Evolutionary conservation across 805 yeast species (phyloP).

Genomic region (Sporopachydermia lactativora): DNA sequence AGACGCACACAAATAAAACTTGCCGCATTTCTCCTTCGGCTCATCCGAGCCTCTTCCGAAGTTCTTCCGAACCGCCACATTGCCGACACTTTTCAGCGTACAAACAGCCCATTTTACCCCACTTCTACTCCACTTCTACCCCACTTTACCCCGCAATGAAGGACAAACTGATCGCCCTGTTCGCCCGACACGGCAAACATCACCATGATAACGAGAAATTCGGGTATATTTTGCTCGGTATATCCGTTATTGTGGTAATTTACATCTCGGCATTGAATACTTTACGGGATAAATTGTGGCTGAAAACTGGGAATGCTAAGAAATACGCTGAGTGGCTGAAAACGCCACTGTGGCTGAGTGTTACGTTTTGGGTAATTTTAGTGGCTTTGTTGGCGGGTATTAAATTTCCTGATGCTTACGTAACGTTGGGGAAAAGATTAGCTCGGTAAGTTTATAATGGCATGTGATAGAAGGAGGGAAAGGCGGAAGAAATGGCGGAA

Average conservation of each 20-base stretch:
- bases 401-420: neutral
- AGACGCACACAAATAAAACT: too few species aligned
- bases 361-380: neutral
- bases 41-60: too few species aligned
- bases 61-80: too few species aligned
- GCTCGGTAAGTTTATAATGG: constrained; percentile 3
- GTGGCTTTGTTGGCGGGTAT: neutral
- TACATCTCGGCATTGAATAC: neutral
- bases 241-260: neutral
- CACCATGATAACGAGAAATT: neutral
- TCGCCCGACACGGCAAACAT: neutral
- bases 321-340: neutral
- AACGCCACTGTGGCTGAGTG: neutral
- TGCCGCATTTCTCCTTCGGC: too few species aligned
- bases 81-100: too few species aligned
- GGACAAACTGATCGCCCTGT: neutral
- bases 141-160: too few species aligned
- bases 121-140: too few species aligned
- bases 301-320: neutral
- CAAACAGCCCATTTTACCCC: too few species aligned
- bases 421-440: neutral
- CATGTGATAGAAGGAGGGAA: constrained; percentile 33
- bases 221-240: neutral
- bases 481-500: too few species aligned
- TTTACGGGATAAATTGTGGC: neutral